phyloP scores from a whole-genome alignment of 1,284 basidiomycete species.

The Rhodotorula sp. region DNA sequence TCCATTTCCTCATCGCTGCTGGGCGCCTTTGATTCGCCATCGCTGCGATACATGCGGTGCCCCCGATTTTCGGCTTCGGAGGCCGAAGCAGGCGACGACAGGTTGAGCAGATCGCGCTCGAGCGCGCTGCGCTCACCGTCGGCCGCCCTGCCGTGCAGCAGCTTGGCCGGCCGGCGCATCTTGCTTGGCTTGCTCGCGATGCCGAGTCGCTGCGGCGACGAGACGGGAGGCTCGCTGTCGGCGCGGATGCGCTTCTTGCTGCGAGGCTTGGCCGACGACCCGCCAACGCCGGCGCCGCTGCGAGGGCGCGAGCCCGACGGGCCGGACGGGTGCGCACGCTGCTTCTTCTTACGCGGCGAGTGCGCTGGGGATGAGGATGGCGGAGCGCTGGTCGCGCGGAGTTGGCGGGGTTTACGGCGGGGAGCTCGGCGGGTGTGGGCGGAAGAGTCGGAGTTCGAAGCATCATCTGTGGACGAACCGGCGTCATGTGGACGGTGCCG shows the following conservation, averaged over 20 bases:
- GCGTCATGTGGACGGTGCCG: neutral
- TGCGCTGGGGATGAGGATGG: constrained; percentile 17
- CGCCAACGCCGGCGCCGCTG: no score
- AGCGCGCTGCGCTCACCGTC: neutral
- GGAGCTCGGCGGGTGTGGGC: neutral
- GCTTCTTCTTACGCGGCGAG: neutral
- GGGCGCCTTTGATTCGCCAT: constrained; percentile 12
- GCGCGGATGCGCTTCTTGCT: constrained; percentile 1
- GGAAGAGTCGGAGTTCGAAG: neutral
- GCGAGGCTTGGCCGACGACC: no score
- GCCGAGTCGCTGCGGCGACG: neutral
- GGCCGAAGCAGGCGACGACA: neutral
- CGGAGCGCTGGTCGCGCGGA: constrained; percentile 29
- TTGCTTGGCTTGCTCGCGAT: neutral
- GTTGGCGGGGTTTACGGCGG: neutral
- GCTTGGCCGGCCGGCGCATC: neutral
- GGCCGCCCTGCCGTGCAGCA: neutral
- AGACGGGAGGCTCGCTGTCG: constrained; percentile 27
- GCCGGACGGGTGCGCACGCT: neutral
- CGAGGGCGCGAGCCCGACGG: no score
- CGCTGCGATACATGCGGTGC: neutral
- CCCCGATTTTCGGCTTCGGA: neutral
- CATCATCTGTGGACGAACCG: neutral
- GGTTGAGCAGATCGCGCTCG: neutral
- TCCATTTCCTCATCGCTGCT: neutral